These are phyloP conservation scores for Cryptosporidium sp. DNA, from an alignment of 169 alveolate species.

Conservation along the genomic window DNA sequence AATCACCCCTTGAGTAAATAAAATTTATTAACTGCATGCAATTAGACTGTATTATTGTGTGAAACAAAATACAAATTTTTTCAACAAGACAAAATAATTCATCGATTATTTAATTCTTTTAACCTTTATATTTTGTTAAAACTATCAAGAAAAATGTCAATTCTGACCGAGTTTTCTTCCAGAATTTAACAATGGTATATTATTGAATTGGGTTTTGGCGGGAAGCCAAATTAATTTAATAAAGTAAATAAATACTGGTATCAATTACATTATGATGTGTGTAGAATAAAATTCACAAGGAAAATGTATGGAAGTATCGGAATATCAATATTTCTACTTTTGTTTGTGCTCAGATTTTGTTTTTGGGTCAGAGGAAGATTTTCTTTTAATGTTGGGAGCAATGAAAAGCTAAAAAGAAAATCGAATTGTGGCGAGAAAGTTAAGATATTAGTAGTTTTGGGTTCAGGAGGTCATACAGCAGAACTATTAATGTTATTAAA, in stretches of 20 bases:
- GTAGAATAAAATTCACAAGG: background rate
- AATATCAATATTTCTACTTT: background rate
- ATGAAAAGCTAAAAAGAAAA: no score
- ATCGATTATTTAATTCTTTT: no score
- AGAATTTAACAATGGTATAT: background rate
- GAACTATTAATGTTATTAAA: conserved; percentile 83
- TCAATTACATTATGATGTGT: background rate
- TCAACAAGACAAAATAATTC: background rate
- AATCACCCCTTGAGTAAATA: background rate
- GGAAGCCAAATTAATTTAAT: background rate
- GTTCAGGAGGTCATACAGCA: conserved; percentile 91
- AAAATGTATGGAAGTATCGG: background rate
- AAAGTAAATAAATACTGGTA: background rate
- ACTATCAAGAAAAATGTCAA: background rate
- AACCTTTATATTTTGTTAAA: no score
- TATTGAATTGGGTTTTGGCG: conserved; percentile 3
- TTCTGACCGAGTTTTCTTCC: background rate
- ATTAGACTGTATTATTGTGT: background rate
- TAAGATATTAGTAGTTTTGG: conserved; percentile 83
- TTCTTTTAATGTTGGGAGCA: background rate
- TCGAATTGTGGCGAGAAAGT: background rate
- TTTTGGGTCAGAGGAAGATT: conserved; percentile 1
- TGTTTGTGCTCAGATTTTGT: background rate
- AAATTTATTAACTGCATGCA: background rate
- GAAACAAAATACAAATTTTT: background rate